phyloP scores from a whole-genome alignment of 176 grass and related monocot genomes.

The Chrysopogon serrulatus region DNA sequence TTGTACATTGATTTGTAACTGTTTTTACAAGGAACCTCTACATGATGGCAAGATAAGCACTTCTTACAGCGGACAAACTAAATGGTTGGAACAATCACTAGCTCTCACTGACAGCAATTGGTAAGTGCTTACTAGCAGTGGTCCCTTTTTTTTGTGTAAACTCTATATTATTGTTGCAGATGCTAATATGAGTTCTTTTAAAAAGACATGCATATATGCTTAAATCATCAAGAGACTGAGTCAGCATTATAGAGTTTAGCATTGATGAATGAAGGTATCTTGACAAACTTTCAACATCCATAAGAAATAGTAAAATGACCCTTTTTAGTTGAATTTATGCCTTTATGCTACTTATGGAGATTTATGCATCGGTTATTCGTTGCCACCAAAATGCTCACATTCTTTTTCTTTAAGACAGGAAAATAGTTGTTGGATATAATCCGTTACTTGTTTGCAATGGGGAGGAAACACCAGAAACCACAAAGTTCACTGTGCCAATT shows the following conservation, averaged over 20 bases:
- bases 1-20: background rate
- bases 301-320: background rate
- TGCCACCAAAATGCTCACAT: background rate
- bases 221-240: background rate
- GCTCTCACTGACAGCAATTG: constrained; percentile 20
- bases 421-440: constrained; percentile 48
- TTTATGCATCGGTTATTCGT: background rate
- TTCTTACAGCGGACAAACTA: constrained; percentile 26
- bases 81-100: constrained; percentile 42
- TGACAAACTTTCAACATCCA: background rate
- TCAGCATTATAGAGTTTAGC: background rate
- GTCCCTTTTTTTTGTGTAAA: background rate
- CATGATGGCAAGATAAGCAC: constrained; percentile 28
- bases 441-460: constrained; percentile 26
- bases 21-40: constrained; percentile 34
- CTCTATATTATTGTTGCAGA: background rate
- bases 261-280: background rate
- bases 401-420: constrained; percentile 33
- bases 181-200: background rate
- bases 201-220: background rate
- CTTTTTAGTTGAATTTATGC: background rate
- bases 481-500: background rate
- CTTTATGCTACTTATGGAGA: background rate
- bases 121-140: constrained; percentile 19
- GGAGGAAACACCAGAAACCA: background rate